phyloP scores from a whole-genome alignment of 2,329 filamentous ascomycete genomes.

The Xenosphaeropsis pyriputrescens region DNA sequence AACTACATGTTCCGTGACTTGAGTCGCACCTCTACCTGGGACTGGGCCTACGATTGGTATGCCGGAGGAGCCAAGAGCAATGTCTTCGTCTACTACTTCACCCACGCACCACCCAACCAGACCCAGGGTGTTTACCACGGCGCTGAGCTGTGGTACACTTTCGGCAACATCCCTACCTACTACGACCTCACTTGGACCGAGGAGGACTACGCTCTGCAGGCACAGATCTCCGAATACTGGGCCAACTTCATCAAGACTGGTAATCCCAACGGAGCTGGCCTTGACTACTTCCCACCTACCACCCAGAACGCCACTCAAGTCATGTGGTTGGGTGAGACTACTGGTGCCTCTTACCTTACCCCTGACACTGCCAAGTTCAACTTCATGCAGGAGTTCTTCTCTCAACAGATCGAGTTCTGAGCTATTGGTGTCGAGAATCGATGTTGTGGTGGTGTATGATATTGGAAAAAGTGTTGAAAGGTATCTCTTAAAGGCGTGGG shows the following conservation, averaged over 20 bases:
- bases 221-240: slow-evolving; percentile 48
- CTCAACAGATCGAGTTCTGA: not conserved
- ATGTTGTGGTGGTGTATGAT: not conserved
- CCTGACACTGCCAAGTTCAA: not conserved
- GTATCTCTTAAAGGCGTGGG: no score
- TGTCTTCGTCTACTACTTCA: slow-evolving; percentile 16
- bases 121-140: slow-evolving; percentile 14
- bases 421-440: not conserved
- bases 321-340: slow-evolving; percentile 7
- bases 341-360: not conserved
- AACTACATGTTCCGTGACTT: slow-evolving; percentile 13
- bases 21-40: slow-evolving; percentile 11
- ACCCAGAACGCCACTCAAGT: slow-evolving; percentile 1
- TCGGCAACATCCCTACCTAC: slow-evolving; percentile 15
- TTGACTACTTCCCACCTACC: slow-evolving; percentile 5
- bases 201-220: slow-evolving; percentile 11
- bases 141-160: slow-evolving; percentile 15
- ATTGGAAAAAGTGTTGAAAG: not conserved
- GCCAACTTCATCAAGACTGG: slow-evolving; percentile 51
- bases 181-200: slow-evolving; percentile 12
- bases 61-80: slow-evolving; percentile 12
- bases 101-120: slow-evolving; percentile 10
- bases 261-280: slow-evolving; percentile 38
- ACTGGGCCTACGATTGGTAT: slow-evolving; percentile 12
- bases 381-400: slow-evolving; percentile 1